phyloP scores from a whole-genome alignment of 441 rosid species.

The Isatis lusitanica region DNA sequence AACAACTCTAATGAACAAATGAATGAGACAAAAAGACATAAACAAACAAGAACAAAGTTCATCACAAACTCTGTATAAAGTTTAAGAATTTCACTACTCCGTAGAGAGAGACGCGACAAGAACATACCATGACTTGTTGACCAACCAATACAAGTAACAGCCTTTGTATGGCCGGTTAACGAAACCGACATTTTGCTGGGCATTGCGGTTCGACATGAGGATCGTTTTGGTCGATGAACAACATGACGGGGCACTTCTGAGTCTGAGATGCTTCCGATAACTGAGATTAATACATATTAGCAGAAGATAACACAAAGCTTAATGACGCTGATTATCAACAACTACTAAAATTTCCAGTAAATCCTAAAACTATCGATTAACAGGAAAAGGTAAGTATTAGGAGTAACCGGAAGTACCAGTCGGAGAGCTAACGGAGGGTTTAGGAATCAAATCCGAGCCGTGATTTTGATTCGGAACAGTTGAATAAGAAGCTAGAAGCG shows the following conservation, averaged over 20 bases:
- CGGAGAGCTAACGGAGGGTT: slow-evolving; percentile 15
- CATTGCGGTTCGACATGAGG: slow-evolving; percentile 35
- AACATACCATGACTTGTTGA: slow-evolving; percentile 67
- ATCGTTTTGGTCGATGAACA: slow-evolving; percentile 41
- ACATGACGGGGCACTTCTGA: slow-evolving; percentile 46
- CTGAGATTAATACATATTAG: slow-evolving; percentile 37
- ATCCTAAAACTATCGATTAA: background rate
- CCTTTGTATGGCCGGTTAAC: slow-evolving; percentile 59
- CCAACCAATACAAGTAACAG: slow-evolving; percentile 80
- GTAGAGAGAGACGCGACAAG: background rate
- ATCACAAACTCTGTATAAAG: background rate
- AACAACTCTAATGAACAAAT: slow-evolving; percentile 53
- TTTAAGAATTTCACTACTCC: background rate
- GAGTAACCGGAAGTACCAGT: slow-evolving; percentile 37
- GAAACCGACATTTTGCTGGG: slow-evolving; percentile 51
- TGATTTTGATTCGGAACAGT: slow-evolving; percentile 21
- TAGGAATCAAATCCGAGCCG: slow-evolving; percentile 18
- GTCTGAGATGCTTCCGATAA: slow-evolving; percentile 60
- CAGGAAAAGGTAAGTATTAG: background rate
- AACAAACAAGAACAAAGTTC: background rate
- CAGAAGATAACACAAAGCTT: background rate
- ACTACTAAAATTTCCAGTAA: background rate
- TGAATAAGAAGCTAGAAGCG: slow-evolving; percentile 35
- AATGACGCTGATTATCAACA: background rate
- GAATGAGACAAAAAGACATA: slow-evolving; percentile 34